Conservation (phyloP, 1,284 basidiomycete species). For the Hymenochaete sp. region DNA sequence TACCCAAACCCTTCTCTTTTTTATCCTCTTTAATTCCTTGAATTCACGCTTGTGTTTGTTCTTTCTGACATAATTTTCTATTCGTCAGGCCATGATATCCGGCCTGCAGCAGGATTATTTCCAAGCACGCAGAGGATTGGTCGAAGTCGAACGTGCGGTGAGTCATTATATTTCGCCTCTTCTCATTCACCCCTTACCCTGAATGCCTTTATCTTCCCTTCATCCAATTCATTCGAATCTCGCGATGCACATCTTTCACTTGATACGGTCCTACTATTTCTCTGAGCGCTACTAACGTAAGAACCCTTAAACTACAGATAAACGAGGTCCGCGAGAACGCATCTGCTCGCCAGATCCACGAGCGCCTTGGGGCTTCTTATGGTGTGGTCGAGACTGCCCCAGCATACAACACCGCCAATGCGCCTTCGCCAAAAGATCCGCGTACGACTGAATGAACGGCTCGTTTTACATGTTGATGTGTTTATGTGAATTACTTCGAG, state of each 20-base stretch:
- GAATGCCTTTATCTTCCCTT: neutral
- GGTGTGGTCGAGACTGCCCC: too few species aligned
- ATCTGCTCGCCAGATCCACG: slow-evolving; percentile 2
- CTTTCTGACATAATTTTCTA: slow-evolving; percentile 2
- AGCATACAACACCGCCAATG: neutral
- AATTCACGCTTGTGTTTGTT: neutral
- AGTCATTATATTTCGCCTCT: slow-evolving; percentile 20
- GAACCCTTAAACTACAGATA: neutral
- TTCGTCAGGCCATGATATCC: slow-evolving; percentile 62
- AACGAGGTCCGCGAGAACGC: slow-evolving; percentile 3
- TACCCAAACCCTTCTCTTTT: neutral
- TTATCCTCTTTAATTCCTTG: too few species aligned
- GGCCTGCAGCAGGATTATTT: slow-evolving; percentile 57
- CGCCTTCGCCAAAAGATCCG: too few species aligned
- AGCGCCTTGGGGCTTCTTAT: neutral
- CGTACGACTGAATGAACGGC: too few species aligned
- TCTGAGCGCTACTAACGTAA: neutral
- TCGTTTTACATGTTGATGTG: too few species aligned
- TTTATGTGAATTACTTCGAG: too few species aligned
- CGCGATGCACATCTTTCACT: too few species aligned
- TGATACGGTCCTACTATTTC: too few species aligned
- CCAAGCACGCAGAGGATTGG: slow-evolving; percentile 46
- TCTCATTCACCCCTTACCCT: neutral
- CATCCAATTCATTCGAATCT: neutral
- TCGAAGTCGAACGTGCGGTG: slow-evolving; percentile 61